Evolutionary conservation across 2,329 filamentous ascomycete genomes (phyloP).

Genomic region (Coleophoma cylindrospora): DNA sequence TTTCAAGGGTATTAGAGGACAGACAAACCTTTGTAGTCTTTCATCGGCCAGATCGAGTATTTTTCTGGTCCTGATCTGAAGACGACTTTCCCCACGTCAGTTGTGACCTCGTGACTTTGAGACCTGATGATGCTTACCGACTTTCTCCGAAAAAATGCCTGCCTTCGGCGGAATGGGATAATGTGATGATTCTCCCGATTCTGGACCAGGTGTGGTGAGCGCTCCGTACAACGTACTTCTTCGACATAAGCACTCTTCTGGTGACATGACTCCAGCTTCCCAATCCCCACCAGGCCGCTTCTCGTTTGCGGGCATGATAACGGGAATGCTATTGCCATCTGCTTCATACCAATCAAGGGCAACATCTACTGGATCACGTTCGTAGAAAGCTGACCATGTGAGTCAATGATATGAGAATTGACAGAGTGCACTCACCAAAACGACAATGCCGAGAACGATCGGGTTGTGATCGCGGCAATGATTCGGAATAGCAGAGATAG

Average conservation of each 20-base stretch:
- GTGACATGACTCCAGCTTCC: conserved; percentile 60
- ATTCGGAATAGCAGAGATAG: conserved; percentile 42
- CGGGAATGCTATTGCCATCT: conserved; percentile 24
- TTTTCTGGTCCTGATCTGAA: conserved; percentile 63
- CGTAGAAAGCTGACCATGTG: conserved; percentile 35
- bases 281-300: conserved; percentile 75
- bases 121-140: conserved; percentile 42
- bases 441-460: conserved; percentile 26
- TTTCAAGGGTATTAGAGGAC: no score
- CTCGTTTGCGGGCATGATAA: conserved; percentile 56
- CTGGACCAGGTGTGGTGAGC: conserved; percentile 54
- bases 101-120: neutral
- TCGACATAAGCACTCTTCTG: conserved; percentile 69
- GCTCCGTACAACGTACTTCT: conserved; percentile 69
- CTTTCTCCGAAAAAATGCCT: conserved; percentile 64
- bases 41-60: conserved; percentile 48
- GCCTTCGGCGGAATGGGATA: conserved; percentile 70
- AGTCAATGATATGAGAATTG: neutral
- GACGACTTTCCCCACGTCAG: conserved; percentile 44
- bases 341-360: conserved; percentile 51
- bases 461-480: conserved; percentile 30
- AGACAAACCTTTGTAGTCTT: no score
- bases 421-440: conserved; percentile 33
- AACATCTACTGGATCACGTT: conserved; percentile 54
- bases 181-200: conserved; percentile 41